Evolutionary conservation across 768 basidiomycete species (phyloP).

Genomic region (Suillus plorans): DNA sequence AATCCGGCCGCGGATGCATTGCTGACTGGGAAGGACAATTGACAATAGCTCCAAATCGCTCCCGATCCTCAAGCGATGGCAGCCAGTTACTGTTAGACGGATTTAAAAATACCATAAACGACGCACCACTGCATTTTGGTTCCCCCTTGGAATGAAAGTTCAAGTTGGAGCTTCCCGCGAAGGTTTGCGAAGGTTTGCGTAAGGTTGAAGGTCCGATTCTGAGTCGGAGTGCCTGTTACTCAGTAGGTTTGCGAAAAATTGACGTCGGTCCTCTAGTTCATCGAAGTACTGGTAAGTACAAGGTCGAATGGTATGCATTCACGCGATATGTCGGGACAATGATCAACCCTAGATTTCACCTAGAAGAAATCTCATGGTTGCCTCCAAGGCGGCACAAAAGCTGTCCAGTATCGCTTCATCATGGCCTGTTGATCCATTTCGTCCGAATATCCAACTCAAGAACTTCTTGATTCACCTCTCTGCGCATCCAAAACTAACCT

Average conservation of each 20-base stretch:
- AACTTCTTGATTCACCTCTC: conserved; percentile 64
- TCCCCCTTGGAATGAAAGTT: background rate
- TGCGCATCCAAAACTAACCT: conserved; percentile 66
- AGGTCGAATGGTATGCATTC: background rate
- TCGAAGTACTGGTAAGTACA: background rate
- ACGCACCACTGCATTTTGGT: background rate
- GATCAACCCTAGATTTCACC: background rate
- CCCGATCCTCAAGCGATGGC: background rate
- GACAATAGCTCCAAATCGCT: background rate
- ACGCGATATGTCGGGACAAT: background rate
- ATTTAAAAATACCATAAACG: background rate
- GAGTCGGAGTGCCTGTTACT: background rate
- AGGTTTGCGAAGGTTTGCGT: conserved; percentile 1
- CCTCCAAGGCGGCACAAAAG: conserved; percentile 44
- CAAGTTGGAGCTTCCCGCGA: conserved; percentile 2
- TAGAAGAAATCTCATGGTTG: conserved; percentile 23
- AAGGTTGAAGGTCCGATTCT: conserved; percentile 4
- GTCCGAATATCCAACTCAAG: conserved; percentile 73
- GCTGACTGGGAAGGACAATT: background rate
- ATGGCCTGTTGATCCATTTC: conserved; percentile 75
- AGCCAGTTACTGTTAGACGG: background rate
- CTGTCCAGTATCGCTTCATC: conserved; percentile 54
- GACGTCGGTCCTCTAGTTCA: background rate
- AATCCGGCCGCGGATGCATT: background rate
- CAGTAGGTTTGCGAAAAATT: background rate